Base-by-base conservation (phyloP, 805 yeast genomes). In the Kuraishia floccosa region DNA sequence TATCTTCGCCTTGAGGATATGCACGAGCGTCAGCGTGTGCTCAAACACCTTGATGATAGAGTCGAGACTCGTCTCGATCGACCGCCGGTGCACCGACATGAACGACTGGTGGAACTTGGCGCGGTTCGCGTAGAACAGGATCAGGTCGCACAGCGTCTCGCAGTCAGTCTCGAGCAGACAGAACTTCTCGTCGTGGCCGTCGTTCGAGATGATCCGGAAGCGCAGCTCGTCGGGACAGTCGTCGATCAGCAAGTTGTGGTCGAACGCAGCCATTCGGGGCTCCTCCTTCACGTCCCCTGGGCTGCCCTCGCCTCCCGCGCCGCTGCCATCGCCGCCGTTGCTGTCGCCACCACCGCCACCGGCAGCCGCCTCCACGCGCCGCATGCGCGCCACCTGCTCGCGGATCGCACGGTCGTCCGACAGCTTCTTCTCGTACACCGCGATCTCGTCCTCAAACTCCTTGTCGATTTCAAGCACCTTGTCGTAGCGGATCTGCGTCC, bases 81-180 rank as follows among this genome's bases (percentile, higher is more conserved):
- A 56, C 13, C 45, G 40, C 10, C 43, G 45, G 31, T 52, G 46
- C 15, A 53, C 54, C 3, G 56, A 50, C 49, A 68, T 53, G 39
- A 68, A 68, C 18, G 71, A 73, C 38, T 68, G 72, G 36, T 65
- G 62, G 30, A 68, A 52, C 34, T 68, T 68, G 17, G 72, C 69
- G 32, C 68, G 48, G 37, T 68, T 68, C 30, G 68, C 63, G 40
- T 66, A 60, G n/a, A 68, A 46, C 17, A 63, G 41, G 24, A 67
- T 58, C 39, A 69, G 49, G 47, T 69, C 76, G 21, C 54, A 47
- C 17, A 64, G 40, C 2, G 68, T 51, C 35, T 60, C 66, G 18
- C 52, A 43, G 33, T 52, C 56, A 15, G 49, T 42, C 12, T 43
- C 39, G 16, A 54, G 31, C 20, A 52, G 33, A 32, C 55, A 53